phyloP scores from a whole-genome alignment of 441 rosid genomes.

The Gossypium schwendimanii region DNA sequence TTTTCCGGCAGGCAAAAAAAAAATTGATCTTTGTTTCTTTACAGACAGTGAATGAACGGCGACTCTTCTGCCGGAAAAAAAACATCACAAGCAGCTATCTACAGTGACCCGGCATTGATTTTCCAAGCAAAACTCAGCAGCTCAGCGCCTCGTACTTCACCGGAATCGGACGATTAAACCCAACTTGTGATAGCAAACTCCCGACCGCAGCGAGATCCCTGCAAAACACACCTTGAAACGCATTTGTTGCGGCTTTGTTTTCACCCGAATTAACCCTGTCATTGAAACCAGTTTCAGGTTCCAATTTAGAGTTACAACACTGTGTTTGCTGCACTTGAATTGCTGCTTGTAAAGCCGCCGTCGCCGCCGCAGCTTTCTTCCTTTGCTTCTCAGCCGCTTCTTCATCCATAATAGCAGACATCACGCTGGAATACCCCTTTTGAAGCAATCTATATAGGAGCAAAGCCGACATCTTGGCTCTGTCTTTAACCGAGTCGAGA shows the following conservation, averaged over 20 bases:
- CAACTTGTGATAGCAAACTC: slow-evolving; percentile 61
- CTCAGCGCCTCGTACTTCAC: slow-evolving; percentile 79
- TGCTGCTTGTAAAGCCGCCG: slow-evolving; percentile 42
- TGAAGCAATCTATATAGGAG: slow-evolving; percentile 75
- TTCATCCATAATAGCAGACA: slow-evolving; percentile 52
- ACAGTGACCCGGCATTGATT: neutral
- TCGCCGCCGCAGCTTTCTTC: slow-evolving; percentile 41
- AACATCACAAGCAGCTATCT: slow-evolving; percentile 15
- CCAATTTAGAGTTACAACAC: slow-evolving; percentile 15
- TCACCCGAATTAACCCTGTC: slow-evolving; percentile 20
- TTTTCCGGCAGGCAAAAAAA: slow-evolving; percentile 34
- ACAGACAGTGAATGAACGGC: slow-evolving; percentile 28
- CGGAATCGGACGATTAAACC: slow-evolving; percentile 70
- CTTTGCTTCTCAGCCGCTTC: slow-evolving; percentile 58
- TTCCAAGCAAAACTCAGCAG: slow-evolving; percentile 39
- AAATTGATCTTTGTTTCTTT: slow-evolving; percentile 22
- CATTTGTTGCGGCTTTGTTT: slow-evolving; percentile 28
- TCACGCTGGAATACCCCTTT: slow-evolving; percentile 60
- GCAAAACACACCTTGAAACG: slow-evolving; percentile 80
- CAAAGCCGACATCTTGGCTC: slow-evolving; percentile 67
- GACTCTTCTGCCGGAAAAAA: slow-evolving; percentile 22
- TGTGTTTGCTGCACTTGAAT: slow-evolving; percentile 37
- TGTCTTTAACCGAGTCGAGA: slow-evolving; percentile 61
- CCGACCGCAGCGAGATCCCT: slow-evolving; percentile 70
- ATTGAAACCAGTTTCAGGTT: slow-evolving; percentile 17